Evolutionary conservation across 495 filamentous ascomycete genomes (phyloP), one percentile per base, ranked within the genome.

Genomic region (Neurospora sp.): DNA sequence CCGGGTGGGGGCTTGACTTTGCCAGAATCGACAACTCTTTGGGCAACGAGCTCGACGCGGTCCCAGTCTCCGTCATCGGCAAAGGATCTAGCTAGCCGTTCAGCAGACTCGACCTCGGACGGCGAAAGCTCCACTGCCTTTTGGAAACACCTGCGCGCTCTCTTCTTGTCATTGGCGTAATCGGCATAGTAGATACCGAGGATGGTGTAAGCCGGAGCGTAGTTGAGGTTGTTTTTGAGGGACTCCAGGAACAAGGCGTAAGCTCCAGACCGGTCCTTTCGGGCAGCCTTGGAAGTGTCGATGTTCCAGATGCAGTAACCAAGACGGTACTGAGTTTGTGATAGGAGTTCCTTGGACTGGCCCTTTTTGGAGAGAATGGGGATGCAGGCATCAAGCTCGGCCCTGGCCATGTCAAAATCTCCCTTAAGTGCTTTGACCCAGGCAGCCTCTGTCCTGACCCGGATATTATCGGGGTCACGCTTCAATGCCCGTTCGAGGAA

Each of bases 111-210:
- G 2, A 97, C 88, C 79, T 99, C 96, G 0, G 92, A 89, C 0
- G 94, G 81, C 0, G 96, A 99, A 11, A 98, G 84, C 79, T 99
- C 96, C 69, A 99, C 95, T 0, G 96, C 96, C 79, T 97, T 98
- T 77, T 98, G 93, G 77, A 98, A 99, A 80, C 96, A 98, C 76
- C 90, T 90, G 14, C 92, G 88, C 27, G 94, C 93, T 76, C 96
- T 86, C 75, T 89, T 90, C 80, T 90, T 93, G 82, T 98, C 95
- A 74, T 89, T 92, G 73, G 89, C 90, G 76, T 98, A 97, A 75
- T 98, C 96, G 12, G 90, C 90, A 78, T 97, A 99, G 82, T 90
- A 99, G n/a, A 95, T 84, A n/a, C 96, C 96, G 11, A 99, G 88
- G 72, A 89, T 94, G 0, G 94, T 97, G 82, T 98, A 99, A 0